phyloP scores from a whole-genome alignment of 2,329 filamentous ascomycete genomes.

The Aspergillus sp. region DNA sequence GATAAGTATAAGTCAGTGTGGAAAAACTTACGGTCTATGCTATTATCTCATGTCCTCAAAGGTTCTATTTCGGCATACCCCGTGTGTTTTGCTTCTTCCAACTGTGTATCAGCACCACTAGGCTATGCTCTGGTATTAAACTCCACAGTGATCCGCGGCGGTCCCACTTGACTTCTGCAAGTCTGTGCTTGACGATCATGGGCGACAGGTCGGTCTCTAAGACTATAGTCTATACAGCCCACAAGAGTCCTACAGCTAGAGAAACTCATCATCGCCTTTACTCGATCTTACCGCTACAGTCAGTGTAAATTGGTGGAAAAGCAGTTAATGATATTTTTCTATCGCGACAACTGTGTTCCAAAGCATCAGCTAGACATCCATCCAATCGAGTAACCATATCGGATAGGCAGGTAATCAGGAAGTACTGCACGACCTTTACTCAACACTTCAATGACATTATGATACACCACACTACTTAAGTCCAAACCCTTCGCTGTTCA shows the following conservation, averaged over 20 bases:
- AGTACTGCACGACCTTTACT: neutral
- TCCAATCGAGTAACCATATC: neutral
- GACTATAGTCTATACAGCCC: neutral
- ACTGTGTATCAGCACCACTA: no score
- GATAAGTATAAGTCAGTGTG: no score
- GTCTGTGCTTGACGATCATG: no score
- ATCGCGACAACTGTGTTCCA: neutral
- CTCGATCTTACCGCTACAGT: neutral
- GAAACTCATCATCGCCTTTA: neutral
- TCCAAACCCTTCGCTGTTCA: constrained; percentile 88
- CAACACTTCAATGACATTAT: neutral
- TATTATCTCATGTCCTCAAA: no score
- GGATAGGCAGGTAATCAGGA: neutral
- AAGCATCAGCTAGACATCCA: neutral
- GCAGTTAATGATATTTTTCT: neutral
- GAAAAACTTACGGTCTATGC: no score
- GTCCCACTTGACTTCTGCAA: no score
- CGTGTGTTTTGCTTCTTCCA: no score
- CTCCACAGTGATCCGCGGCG: no score
- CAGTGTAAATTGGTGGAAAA: neutral
- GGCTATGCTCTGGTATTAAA: no score
- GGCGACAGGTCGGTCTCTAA: neutral
- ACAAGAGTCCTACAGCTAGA: neutral
- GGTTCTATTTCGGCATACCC: no score
- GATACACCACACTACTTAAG: constrained; percentile 57